Base-by-base conservation (phyloP, 768 basidiomycete genomes). In the Lyophyllum atratum region DNA sequence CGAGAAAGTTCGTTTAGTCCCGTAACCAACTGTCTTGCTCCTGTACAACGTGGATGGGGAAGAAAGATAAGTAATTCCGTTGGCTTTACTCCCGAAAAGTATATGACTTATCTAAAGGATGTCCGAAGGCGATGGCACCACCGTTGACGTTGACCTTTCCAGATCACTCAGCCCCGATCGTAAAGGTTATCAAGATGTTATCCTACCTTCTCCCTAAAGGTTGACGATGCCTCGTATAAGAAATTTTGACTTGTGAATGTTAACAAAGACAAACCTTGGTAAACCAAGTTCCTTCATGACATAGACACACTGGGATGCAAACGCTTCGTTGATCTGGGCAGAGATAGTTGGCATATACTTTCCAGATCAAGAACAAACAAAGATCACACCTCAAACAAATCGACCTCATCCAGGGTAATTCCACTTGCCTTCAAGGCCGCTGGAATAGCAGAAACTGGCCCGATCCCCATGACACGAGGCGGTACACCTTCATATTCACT, bases 401-500 rank as follows among this genome's bases (percentile, higher is more conserved):
- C 92, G 22, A 94, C 85, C 46, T 93, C 90, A 9, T 79, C 74
- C 49, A 83, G 71, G 39, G 75, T 80, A 40, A 95, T 74, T 5
- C 92, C 92, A 22, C 81, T 78, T 49, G 82, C 79, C 63, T 85
- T 77, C 39, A 96, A 76, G 12, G 82, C 90, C 72, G 81, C 83
- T 19, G 90, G 92, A 64, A 98, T 95, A 11, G 95, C 95, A 64
- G 81, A 83, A 0, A 81, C 79, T 2, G 95, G 95, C 1, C 92
- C 95, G 66, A 95, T 79, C 49, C 92, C 92, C 93, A 95, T 95
- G 43, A 95, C 80, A 21, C 92, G 84, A 1, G 93, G 93, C 2
- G 89, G 80, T 14, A 87, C 75, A 52, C 90, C 90, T 84, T 19
- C 3, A 29, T 12, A 29, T n/a, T 17, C 26, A 29, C 17, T 47